Percentiles rank a stretch among this genome's conserved stretches.
phyloP scores from a whole-genome alignment of 495 filamentous ascomycete genomes.

The Tuber borchii region DNA sequence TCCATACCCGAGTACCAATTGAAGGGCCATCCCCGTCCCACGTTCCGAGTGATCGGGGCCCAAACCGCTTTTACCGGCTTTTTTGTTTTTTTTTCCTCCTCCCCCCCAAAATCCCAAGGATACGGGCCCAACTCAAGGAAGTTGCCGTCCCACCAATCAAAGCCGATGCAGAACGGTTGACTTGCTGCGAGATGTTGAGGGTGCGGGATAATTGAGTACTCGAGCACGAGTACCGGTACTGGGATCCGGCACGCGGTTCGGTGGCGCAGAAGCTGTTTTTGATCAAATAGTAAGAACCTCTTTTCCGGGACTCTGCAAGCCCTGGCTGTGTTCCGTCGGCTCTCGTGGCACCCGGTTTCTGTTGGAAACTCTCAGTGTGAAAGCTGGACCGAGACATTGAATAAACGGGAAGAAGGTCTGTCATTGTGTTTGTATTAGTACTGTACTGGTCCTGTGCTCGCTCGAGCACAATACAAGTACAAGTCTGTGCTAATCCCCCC shows the following conservation, averaged over 20 bases:
- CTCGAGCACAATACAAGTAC: background rate
- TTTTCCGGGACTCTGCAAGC: background rate
- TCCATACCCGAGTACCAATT: too few relatives aligned
- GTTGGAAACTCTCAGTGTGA: background rate
- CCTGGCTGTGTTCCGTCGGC: background rate
- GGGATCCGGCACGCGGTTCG: background rate
- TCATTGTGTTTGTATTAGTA: background rate
- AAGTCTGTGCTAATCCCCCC: background rate
- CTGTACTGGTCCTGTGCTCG: too few relatives aligned
- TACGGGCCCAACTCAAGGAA: background rate
- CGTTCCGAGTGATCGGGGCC: background rate
- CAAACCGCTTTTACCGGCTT: background rate
- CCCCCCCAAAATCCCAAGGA: background rate
- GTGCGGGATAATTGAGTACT: background rate
- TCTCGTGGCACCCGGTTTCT: background rate
- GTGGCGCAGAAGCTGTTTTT: background rate
- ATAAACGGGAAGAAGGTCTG: background rate
- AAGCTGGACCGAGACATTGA: background rate
- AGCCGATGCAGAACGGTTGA: background rate
- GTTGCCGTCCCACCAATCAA: background rate
- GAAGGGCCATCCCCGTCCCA: background rate
- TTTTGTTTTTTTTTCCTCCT: background rate
- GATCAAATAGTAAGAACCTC: background rate
- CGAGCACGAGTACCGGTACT: background rate
- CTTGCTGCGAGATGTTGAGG: background rate